Evolutionary conservation across 1,139 yeast genomes (phyloP).

Genomic region (Debaryomyces sp.): DNA sequence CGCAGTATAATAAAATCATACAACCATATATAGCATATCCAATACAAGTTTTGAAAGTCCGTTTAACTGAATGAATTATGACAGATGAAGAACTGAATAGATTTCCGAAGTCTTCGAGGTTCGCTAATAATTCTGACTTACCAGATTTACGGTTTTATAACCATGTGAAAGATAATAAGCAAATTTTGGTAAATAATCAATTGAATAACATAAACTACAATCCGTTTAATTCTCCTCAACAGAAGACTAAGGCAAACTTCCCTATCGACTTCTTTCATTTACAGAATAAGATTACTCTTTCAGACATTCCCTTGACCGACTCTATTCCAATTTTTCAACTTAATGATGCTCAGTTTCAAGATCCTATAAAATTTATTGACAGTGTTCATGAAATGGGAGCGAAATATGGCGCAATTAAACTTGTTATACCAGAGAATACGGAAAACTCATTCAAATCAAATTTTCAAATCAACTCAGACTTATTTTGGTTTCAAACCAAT

Average conservation of each 20-base stretch:
- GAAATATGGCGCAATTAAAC: slow-evolving; percentile 71
- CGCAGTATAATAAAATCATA: background rate
- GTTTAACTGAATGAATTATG: slow-evolving; percentile 1
- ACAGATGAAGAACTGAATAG: slow-evolving; percentile 21
- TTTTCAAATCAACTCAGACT: slow-evolving; percentile 39
- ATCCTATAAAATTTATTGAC: slow-evolving; percentile 56
- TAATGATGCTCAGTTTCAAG: slow-evolving; percentile 45
- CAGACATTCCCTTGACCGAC: slow-evolving; percentile 16
- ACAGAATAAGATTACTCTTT: slow-evolving; percentile 31
- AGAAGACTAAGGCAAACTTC: slow-evolving; percentile 40
- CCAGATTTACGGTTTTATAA: slow-evolving; percentile 32
- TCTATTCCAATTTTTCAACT: slow-evolving; percentile 55
- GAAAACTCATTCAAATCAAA: slow-evolving; percentile 41
- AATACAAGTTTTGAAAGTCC: background rate
- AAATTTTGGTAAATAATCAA: slow-evolving; percentile 31
- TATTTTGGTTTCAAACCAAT: slow-evolving; percentile 60
- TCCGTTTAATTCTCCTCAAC: slow-evolving; percentile 48
- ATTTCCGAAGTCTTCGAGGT: slow-evolving; percentile 40
- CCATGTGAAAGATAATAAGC: slow-evolving; percentile 21
- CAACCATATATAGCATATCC: no score
- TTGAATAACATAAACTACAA: slow-evolving; percentile 38
- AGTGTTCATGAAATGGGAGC: slow-evolving; percentile 46
- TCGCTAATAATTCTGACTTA: slow-evolving; percentile 30
- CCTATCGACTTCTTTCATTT: slow-evolving; percentile 40
- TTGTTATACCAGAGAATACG: slow-evolving; percentile 54